A percentile compares a stretch with the other conserved stretches of the same genome.
Conservation (phyloP, 2,329 filamentous ascomycete genomes). For the Cordyceps tenuipes region DNA sequence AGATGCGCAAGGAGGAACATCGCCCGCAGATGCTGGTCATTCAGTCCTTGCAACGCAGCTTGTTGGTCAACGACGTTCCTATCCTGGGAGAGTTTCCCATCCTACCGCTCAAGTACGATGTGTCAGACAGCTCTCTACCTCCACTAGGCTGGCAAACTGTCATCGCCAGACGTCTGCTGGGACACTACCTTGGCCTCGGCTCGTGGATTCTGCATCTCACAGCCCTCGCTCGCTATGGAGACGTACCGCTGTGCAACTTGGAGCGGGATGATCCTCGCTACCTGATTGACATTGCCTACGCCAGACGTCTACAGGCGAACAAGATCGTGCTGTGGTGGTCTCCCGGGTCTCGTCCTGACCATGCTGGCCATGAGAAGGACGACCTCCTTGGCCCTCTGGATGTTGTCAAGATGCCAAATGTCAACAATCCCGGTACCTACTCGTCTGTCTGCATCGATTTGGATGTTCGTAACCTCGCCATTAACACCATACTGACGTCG, state of each 20-base stretch:
- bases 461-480: slow-evolving; percentile 86
- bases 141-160: slow-evolving; percentile 91
- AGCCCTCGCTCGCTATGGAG: slow-evolving; percentile 81
- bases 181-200: slow-evolving; percentile 86
- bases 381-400: slow-evolving; percentile 78
- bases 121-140: slow-evolving; percentile 76
- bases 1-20: slow-evolving; percentile 76
- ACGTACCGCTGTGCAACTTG: slow-evolving; percentile 90
- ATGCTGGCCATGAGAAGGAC: slow-evolving; percentile 91
- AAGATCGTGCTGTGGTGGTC: slow-evolving; percentile 98
- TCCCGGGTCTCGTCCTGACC: slow-evolving; percentile 74
- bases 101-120: slow-evolving; percentile 71
- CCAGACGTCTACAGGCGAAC: slow-evolving; percentile 78
- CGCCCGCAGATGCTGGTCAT: slow-evolving; percentile 77
- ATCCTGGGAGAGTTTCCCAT: slow-evolving; percentile 77
- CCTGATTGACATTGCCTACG: slow-evolving; percentile 93
- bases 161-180: slow-evolving; percentile 75
- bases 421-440: slow-evolving; percentile 91
- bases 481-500: slow-evolving; percentile 95
- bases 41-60: slow-evolving; percentile 76
- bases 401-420: slow-evolving; percentile 79
- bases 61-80: slow-evolving; percentile 78
- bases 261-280: slow-evolving; percentile 91
- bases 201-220: slow-evolving; percentile 87
- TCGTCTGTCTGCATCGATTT: slow-evolving; percentile 94